phyloP scores from a whole-genome alignment of 495 filamentous ascomycete species.

The Penicillium ochrochloron region DNA sequence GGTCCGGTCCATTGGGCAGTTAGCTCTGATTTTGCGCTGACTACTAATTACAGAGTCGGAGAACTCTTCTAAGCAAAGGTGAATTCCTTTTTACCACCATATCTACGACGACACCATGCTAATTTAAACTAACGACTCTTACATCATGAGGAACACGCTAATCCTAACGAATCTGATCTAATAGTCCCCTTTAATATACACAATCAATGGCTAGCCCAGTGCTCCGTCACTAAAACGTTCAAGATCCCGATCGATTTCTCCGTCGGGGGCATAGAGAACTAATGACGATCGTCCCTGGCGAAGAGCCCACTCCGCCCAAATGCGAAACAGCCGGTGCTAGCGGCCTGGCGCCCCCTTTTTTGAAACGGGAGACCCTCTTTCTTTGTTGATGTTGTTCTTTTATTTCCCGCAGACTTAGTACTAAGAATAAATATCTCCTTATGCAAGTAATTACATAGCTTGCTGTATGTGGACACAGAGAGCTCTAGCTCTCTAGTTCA shows the following conservation, averaged over 20 bases:
- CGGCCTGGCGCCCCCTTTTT: slow-evolving; percentile 12
- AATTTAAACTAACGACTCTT: neutral
- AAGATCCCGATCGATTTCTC: neutral
- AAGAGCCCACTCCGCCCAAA: slow-evolving; percentile 27
- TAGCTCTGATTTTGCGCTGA: too few relatives aligned
- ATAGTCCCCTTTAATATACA: neutral
- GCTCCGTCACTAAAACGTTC: neutral
- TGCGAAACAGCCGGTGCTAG: slow-evolving; percentile 27
- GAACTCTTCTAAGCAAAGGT: too few relatives aligned
- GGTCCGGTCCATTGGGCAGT: too few relatives aligned
- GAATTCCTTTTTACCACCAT: too few relatives aligned
- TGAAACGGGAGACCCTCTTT: slow-evolving; percentile 15
- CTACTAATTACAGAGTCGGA: too few relatives aligned
- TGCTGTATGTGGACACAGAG: neutral
- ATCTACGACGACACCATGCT: neutral
- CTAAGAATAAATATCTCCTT: neutral
- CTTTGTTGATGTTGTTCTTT: neutral
- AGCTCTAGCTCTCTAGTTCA: neutral
- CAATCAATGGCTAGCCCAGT: neutral
- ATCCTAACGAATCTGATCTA: neutral
- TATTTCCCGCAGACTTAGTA: neutral
- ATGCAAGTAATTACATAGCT: slow-evolving; percentile 2
- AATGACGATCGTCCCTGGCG: slow-evolving; percentile 31
- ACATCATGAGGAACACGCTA: neutral
- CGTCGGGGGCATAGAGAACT: slow-evolving; percentile 1